A percentile compares a stretch with the other conserved stretches of the same genome.
Evolutionary conservation across 176 grass and related monocot species (phyloP).

Genomic region (Alopecurus myosuroides): DNA sequence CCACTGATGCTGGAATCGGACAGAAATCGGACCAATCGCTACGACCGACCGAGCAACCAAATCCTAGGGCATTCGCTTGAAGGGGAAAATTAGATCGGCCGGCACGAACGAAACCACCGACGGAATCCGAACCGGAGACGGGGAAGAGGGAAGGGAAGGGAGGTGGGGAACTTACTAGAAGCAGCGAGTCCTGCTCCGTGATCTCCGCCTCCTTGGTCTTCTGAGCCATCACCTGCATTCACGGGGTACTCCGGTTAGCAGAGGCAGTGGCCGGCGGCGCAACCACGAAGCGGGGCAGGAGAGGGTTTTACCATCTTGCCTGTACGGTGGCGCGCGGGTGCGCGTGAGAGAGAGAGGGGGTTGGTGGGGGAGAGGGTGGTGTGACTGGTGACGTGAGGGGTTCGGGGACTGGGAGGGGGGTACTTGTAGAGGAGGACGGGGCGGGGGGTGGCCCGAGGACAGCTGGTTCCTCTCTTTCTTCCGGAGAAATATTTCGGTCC

Average conservation of each 20-base stretch:
- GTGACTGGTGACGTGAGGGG: constrained; percentile 9
- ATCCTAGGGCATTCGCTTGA: constrained; percentile 4
- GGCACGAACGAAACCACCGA: not conserved
- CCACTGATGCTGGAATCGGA: not conserved
- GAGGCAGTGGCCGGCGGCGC: not conserved
- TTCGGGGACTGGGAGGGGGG: not conserved
- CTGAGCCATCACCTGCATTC: constrained; percentile 58
- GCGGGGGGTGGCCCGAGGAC: not conserved
- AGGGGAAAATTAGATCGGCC: not conserved
- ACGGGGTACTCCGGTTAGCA: not conserved
- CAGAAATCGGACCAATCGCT: constrained; percentile 3
- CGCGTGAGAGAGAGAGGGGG: not conserved
- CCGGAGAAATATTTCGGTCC: too few relatives aligned
- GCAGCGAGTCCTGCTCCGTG: constrained; percentile 93
- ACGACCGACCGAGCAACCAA: not conserved
- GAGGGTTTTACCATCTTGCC: constrained; percentile 33
- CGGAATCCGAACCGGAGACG: not conserved
- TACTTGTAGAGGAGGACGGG: constrained; percentile 17
- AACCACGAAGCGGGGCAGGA: not conserved
- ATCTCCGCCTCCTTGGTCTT: constrained; percentile 90
- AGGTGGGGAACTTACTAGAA: constrained; percentile 51
- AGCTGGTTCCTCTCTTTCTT: too few relatives aligned
- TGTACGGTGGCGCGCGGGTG: constrained; percentile 24
- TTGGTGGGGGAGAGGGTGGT: not conserved
- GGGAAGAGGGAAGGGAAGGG: not conserved